phyloP scores from a whole-genome alignment of 495 filamentous ascomycete species.

The Rostrohypoxylon terebratum region DNA sequence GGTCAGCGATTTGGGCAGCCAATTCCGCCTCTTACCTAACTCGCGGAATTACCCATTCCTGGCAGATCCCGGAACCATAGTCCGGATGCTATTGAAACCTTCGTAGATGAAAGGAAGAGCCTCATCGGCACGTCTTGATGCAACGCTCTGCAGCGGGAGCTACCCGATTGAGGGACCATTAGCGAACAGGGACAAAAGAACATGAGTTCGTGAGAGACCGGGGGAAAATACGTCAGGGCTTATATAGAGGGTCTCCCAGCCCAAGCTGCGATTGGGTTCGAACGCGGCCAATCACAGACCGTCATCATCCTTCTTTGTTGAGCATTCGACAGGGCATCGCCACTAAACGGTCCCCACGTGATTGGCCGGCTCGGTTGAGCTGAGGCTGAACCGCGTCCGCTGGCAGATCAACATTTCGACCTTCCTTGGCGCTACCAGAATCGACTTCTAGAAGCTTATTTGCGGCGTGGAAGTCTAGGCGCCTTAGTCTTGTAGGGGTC shows the following conservation, averaged over 20 bases:
- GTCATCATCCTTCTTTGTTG: neutral
- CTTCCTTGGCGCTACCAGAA: neutral
- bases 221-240: neutral
- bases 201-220: neutral
- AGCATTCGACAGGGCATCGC: conserved; percentile 18
- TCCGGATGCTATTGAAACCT: neutral
- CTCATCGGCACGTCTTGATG: neutral
- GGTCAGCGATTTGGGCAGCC: neutral
- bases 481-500: neutral
- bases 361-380: conserved; percentile 26
- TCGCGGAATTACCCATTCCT: neutral
- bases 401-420: conserved; percentile 32
- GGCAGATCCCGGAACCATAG: neutral
- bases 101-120: neutral
- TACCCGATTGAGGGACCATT: neutral
- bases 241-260: conserved; percentile 2
- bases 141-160: neutral
- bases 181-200: conserved; percentile 8
- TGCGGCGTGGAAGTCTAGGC: neutral
- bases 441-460: conserved; percentile 9
- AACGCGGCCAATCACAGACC: conserved; percentile 22
- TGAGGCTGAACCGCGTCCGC: conserved; percentile 19
- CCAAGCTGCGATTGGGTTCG: neutral
- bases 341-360: conserved; percentile 17
- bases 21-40: neutral